Evolutionary conservation across 129 eudicot genomes (phyloP).

Genomic region (Deinandra increscens): DNA sequence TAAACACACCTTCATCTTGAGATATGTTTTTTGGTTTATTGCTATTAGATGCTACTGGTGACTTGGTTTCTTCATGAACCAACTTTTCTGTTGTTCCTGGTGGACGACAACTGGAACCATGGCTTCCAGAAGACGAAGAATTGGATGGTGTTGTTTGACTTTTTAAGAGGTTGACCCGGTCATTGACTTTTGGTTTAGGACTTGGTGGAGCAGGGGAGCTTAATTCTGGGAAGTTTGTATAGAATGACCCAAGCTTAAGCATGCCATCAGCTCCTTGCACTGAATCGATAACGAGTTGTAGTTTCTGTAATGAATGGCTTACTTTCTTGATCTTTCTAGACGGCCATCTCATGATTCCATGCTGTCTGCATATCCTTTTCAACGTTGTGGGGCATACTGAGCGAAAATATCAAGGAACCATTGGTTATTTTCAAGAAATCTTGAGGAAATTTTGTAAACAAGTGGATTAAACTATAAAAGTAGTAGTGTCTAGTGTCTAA

Average conservation of each 20-base stretch:
- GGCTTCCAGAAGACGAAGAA: constrained; percentile 47
- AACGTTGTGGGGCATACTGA: constrained; percentile 65
- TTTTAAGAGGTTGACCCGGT: constrained; percentile 28
- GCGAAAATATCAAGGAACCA: constrained; percentile 12
- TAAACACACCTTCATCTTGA: constrained; percentile 28
- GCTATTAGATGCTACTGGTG: constrained; percentile 34
- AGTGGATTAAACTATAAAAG: constrained; percentile 12
- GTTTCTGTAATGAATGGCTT: constrained; percentile 60
- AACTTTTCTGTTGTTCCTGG: constrained; percentile 19
- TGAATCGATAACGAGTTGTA: constrained; percentile 67
- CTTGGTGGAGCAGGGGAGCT: constrained; percentile 29
- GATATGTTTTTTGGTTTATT: constrained; percentile 22
- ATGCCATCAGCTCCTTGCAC: constrained; percentile 63
- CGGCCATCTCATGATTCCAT: constrained; percentile 69
- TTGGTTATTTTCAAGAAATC: constrained; percentile 15
- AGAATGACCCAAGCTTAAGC: constrained; percentile 54
- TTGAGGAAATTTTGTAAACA: not conserved
- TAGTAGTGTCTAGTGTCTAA: constrained; percentile 30
- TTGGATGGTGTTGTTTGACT: constrained; percentile 30
- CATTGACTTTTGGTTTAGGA: constrained; percentile 37
- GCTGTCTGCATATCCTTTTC: constrained; percentile 73
- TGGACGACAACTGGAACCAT: constrained; percentile 38
- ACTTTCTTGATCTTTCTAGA: constrained; percentile 74
- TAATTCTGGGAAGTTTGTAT: constrained; percentile 50
- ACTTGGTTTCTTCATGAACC: constrained; percentile 38